Evolutionary conservation across 106 monocot genomes (phyloP).

Genomic region (Dioscorea zingiberensis): DNA sequence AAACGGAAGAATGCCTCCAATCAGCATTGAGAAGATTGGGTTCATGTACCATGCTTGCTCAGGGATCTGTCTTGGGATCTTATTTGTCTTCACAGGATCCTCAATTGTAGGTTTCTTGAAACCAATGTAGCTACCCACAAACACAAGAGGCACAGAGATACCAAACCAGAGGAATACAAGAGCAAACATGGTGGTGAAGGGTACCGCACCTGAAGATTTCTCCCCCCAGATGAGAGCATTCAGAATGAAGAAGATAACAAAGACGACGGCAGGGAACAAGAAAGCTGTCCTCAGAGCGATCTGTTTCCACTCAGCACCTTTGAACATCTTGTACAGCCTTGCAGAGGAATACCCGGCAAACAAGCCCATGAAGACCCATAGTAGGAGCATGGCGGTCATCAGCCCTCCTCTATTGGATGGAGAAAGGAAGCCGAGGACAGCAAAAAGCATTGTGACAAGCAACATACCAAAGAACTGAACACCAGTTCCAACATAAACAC

Average conservation of each 20-base stretch:
- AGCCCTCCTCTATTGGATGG: constrained; percentile 41
- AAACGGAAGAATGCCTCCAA: constrained; percentile 46
- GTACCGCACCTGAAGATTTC: constrained; percentile 42
- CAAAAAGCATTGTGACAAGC: constrained; percentile 43
- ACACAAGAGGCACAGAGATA: constrained; percentile 42
- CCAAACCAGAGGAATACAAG: constrained; percentile 45
- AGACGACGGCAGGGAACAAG: constrained; percentile 29
- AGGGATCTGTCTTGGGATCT: constrained; percentile 42
- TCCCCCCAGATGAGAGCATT: constrained; percentile 45
- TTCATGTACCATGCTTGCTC: constrained; percentile 58
- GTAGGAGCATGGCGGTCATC: constrained; percentile 44
- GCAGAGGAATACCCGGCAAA: constrained; percentile 35
- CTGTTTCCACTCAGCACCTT: constrained; percentile 47
- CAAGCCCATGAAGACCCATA: constrained; percentile 44
- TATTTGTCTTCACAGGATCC: constrained; percentile 43
- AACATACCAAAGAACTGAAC: constrained; percentile 48
- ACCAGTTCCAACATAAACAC: constrained; percentile 43
- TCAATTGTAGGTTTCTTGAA: constrained; percentile 38
- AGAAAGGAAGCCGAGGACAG: constrained; percentile 36
- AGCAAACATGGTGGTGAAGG: constrained; percentile 51
- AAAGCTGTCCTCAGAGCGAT: constrained; percentile 30
- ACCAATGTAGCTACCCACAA: constrained; percentile 35
- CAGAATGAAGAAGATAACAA: constrained; percentile 32
- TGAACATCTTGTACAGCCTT: constrained; percentile 36
- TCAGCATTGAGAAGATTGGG: constrained; percentile 31